These are phyloP conservation scores for Dryadomyces quercus-mongolicae DNA, from an alignment of 2,329 filamentous ascomycete genomes.

Conservation along the genomic window DNA sequence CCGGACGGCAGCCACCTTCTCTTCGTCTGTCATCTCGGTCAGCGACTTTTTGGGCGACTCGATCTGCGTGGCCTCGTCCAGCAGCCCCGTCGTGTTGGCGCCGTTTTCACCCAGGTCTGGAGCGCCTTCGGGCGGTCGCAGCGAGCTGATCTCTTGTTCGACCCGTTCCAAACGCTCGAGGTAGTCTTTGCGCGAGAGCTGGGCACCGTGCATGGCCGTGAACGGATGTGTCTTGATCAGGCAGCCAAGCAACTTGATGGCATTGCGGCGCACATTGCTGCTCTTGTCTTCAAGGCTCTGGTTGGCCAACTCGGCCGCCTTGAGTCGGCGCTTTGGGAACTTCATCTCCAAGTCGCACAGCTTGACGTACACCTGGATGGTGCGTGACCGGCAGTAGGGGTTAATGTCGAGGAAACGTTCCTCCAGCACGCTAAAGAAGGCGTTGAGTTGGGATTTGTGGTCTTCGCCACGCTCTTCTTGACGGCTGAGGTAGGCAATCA, in stretches of 20 bases:
- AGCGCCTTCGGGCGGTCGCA: constrained; percentile 66
- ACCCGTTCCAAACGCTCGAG: constrained; percentile 68
- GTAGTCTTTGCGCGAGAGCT: constrained; percentile 80
- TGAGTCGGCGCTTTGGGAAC: constrained; percentile 83
- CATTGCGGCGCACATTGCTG: constrained; percentile 90
- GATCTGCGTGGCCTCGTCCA: constrained; percentile 81
- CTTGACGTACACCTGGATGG: constrained; percentile 85
- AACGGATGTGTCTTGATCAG: constrained; percentile 93
- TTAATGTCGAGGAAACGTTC: constrained; percentile 95
- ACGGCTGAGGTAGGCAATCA: constrained; percentile 81
- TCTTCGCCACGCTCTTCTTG: constrained; percentile 87
- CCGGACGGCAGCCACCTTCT: constrained; percentile 58
- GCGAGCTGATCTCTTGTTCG: constrained; percentile 65
- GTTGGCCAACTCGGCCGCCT: constrained; percentile 73
- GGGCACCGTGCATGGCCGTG: constrained; percentile 77
- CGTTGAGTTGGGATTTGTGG: constrained; percentile 87
- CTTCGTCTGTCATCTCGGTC: constrained; percentile 61
- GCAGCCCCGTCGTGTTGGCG: constrained; percentile 51
- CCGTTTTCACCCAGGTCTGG: constrained; percentile 63
- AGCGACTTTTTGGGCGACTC: constrained; percentile 52
- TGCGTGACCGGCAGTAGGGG: constrained; percentile 84
- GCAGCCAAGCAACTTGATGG: constrained; percentile 80
- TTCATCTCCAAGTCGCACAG: constrained; percentile 93
- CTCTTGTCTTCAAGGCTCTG: constrained; percentile 94
- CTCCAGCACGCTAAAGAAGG: constrained; percentile 93